Evolutionary conservation across 2,329 filamentous ascomycete genomes (phyloP), one percentile per base, ranked within the genome.

Genomic region (Diaporthe batatas): DNA sequence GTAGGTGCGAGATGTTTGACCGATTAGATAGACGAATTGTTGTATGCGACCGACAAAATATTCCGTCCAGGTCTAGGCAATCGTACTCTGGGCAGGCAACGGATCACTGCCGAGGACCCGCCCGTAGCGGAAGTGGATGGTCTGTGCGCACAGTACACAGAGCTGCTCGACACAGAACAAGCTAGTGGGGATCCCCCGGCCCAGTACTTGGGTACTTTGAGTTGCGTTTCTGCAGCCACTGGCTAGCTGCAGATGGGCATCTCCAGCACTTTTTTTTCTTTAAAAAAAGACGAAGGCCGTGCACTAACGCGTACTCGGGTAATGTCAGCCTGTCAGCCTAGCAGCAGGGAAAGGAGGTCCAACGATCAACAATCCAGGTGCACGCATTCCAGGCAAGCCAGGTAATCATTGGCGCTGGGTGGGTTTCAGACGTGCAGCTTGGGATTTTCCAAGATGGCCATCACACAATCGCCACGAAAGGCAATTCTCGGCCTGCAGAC

Each of bases 181-280:
- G 42, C 42, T 29, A 49, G 47, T 18, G 10, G 47, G 1, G 21
- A 49, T 2, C 21, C 21, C 10, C 10, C 3, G 21, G 29, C 29
- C 29, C 29, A 2, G 29, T 29, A 29, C 29, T 5, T 29, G 29
- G 16, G 54, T 57, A 57, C 32, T 23, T 23, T 11, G 54, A 65
- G 59, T 18, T 36, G 62, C 55, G 12, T 36, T 36, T 59, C 68
- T 70, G 68, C 68, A 70, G 58, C 70, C 42, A 67, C 32, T 51
- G 58, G 34, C 39, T 71, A 71, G 70, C 36, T 39, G 69, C 69
- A 71, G 49, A 39, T 11, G 44, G 44, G 25, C 29, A 32, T 67
- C 62, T 67, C 47, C 62, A 67, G 32, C 62, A 25, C 11, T 14
- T 23, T 53, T 12, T 53, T 47, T 12, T 29, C 5, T 5, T 29